phyloP scores from a whole-genome alignment of 2,329 filamentous ascomycete species.

The Colletotrichum chrysophilum region DNA sequence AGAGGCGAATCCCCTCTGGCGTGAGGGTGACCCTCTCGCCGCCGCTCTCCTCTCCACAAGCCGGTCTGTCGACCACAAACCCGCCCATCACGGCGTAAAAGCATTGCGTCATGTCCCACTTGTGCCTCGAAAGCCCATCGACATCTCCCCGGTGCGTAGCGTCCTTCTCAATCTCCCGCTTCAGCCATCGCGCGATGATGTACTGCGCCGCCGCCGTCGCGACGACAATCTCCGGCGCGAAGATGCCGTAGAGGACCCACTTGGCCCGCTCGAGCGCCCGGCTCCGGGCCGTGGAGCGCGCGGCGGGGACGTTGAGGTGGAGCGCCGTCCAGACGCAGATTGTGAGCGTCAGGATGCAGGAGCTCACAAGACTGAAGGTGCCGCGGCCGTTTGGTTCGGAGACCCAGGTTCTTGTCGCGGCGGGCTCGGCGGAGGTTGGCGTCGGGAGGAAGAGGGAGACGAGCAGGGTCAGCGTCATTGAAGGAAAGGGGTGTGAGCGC shows the following conservation, averaged over 20 bases:
- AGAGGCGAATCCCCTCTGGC: conserved; percentile 2
- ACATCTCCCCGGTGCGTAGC: neutral
- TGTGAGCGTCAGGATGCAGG: conserved; percentile 34
- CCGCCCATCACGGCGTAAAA: conserved; percentile 36
- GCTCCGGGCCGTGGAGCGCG: neutral
- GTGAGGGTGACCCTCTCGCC: conserved; percentile 2
- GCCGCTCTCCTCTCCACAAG: neutral
- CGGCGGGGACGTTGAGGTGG: conserved; percentile 36
- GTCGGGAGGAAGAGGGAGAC: neutral
- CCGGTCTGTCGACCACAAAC: conserved; percentile 26
- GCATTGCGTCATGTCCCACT: conserved; percentile 27
- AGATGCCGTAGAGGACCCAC: conserved; percentile 34
- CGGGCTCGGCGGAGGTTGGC: neutral
- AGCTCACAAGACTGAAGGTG: conserved; percentile 32
- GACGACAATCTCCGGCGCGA: conserved; percentile 35
- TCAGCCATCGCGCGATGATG: conserved; percentile 17
- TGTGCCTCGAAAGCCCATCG: neutral
- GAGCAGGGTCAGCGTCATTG: neutral
- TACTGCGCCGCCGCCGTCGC: conserved; percentile 32
- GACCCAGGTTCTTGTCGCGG: neutral
- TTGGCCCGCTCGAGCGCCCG: conserved; percentile 20
- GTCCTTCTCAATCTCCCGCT: conserved; percentile 11
- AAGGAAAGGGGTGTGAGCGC: neutral
- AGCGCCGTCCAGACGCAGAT: conserved; percentile 39
- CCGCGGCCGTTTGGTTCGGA: conserved; percentile 31